phyloP scores from a whole-genome alignment of 495 filamentous ascomycete genomes.

The Cryomyces minteri region DNA sequence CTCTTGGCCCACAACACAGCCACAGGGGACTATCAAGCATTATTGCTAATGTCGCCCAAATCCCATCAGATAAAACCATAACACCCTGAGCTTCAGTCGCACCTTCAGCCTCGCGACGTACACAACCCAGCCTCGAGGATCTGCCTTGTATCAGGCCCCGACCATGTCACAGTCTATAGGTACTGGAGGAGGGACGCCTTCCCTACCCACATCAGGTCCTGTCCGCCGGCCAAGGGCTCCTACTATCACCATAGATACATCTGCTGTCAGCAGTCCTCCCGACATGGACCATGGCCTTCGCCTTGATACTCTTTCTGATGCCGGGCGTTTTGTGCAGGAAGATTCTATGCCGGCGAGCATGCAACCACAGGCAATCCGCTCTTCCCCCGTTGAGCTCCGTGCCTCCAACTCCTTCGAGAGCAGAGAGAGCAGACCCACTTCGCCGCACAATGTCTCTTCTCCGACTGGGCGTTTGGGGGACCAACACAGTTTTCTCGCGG shows the following conservation, averaged over 20 bases:
- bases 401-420: constrained; percentile 50
- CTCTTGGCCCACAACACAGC: no score
- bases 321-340: constrained; percentile 12
- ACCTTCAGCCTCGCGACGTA: no score
- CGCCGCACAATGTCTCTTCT: constrained; percentile 71
- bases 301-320: constrained; percentile 11
- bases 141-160: no score
- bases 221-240: constrained; percentile 18
- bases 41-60: no score
- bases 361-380: constrained; percentile 8
- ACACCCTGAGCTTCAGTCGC: no score
- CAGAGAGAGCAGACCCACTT: constrained; percentile 64
- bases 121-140: no score
- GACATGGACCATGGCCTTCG: constrained; percentile 12
- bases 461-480: constrained; percentile 28
- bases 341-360: constrained; percentile 9
- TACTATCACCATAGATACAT: constrained; percentile 62
- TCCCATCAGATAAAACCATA: no score
- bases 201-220: no score
- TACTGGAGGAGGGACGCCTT: no score
- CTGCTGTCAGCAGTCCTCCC: constrained; percentile 35
- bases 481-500: constrained; percentile 40
- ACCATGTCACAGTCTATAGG: no score
- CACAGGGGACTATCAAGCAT: no score
- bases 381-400: constrained; percentile 40